Base-by-base conservation (phyloP, 306 rosid species). In the Cucumis hystrix region DNA sequence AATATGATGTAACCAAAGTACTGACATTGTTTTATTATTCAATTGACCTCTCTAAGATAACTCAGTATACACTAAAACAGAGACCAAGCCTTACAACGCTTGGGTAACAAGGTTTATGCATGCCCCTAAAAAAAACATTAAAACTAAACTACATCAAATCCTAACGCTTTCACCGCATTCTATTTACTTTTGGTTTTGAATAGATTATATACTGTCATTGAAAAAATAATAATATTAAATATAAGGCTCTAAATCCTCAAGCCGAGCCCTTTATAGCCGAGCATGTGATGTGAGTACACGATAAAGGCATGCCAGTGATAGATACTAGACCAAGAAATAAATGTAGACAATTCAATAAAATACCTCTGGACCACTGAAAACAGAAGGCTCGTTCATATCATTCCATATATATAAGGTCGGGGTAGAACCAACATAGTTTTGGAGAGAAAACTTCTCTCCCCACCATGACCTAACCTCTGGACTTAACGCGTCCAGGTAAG, bases 361-460 rank as follows among this genome's bases (percentile, higher is more conserved):
- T 87, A 92, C 99, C 97, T 95, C 99, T 0, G 99, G 97, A 77
- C 99, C 99, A 86, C 90, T 95, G 85, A 95, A 95, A 78, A 95
- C 99, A 0, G 99, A 95, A 80, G 99, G 99, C 74, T 95, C 97
- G 37, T 95, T 95, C 99, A 95, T 95, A 82, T 95, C 99, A 77
- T 95, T 95, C 99, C 99, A 95, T 77, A 95, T 89, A 64, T 92
- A 95, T 69, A 95, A 87, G 0, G 97, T 92, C 77, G 96, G 97
- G 71, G 99, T 95, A 10, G 99, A 92, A 40, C 99, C 99, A 71
- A 68, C 96, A 79, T 95, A 95, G 81, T 83, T 89, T 57, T 89
- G 80, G 4, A 72, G 37, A 33, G 97, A 87, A 79, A 95, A 92
- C 75, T 85, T 92, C 41, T 89, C 93, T 78, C 86, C 92, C 97